Percentiles rank a stretch among this genome's conserved stretches.
phyloP scores from a whole-genome alignment of 208 protist genomes.

The Trypanosoma grayi region DNA sequence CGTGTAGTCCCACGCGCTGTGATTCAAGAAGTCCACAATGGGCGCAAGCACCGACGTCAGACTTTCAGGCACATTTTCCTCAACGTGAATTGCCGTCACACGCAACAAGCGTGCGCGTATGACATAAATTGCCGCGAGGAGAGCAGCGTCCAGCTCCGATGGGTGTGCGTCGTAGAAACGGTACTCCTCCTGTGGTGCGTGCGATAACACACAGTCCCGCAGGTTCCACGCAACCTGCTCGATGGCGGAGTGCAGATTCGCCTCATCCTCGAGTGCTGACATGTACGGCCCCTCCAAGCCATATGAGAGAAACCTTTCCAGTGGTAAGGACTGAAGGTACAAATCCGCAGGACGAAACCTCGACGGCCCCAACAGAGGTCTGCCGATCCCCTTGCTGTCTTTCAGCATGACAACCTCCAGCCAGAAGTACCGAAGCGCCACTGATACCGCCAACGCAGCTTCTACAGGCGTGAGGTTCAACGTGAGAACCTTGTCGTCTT shows the following conservation, averaged over 20 bases:
- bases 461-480: constrained; percentile 70
- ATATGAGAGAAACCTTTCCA: constrained; percentile 34
- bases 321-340: constrained; percentile 52
- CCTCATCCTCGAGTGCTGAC: constrained; percentile 26
- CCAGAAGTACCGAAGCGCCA: constrained; percentile 80
- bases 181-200: constrained; percentile 57
- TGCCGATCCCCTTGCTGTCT: constrained; percentile 1
- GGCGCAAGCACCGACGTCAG: constrained; percentile 55
- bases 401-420: constrained; percentile 17
- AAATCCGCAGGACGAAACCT: constrained; percentile 30
- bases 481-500: constrained; percentile 30
- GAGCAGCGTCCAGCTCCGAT: constrained; percentile 43
- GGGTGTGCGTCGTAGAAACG: constrained; percentile 45
- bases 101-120: constrained; percentile 58
- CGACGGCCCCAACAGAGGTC: not conserved
- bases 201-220: constrained; percentile 55
- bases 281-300: constrained; percentile 63
- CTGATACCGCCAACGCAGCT: constrained; percentile 48
- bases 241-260: constrained; percentile 47
- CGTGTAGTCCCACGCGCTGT: constrained; percentile 23
- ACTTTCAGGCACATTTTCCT: constrained; percentile 20
- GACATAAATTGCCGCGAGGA: constrained; percentile 70
- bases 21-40: constrained; percentile 66
- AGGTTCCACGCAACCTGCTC: constrained; percentile 74
- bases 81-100: constrained; percentile 35